Base-by-base conservation (phyloP, 2,329 filamentous ascomycete species). In the Aureobasidium musti region DNA sequence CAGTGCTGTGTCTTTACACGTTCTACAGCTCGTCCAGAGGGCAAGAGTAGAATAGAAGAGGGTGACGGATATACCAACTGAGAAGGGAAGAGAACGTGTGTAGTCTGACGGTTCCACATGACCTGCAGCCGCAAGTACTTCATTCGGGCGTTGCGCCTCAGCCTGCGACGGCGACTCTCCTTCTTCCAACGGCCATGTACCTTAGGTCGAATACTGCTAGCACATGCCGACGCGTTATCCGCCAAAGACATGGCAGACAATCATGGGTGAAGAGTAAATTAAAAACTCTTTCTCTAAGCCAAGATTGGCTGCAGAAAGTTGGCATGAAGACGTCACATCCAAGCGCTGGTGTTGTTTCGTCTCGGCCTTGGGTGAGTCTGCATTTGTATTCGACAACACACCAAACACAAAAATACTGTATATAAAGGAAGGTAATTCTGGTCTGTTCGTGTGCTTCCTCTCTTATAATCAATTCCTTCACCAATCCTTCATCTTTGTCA, bases 291-390 rank as follows among this genome's bases (percentile, higher is more conserved):
- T 63, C 21, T 41, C 26, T 30, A 23, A 8, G 33, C 26, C 49
- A 35, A 26, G 61, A 54, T 64, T 64, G 61, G 61, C 47, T 30
- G 61, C 41, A 35, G 23, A 64, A 64, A 64, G 61, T 64, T 64
- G 61, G 61, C 35, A 64, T 37, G 39, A 53, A 35, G 49, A 64
- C 61, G 61, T 64, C 61, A 64, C 61, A 19, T 28, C 41, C 21
- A 37, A 49, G 43, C 30, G 37, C 35, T 43, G 17, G 26, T 54
- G 47, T 23, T 54, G 57, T 64, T 54, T 64, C 49, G 47, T 64
- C 61, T 54, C 37, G 33, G 43, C 35, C 35, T 49, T 26, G 17
- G 30, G 33, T 43, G 45, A 39, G 60, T 63, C 60, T 63, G 35
- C 10, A 5, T 26, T 23, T 35, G 45, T n/a, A 5, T 45, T 45